Conservation (phyloP, 768 basidiomycete genomes). For the Neoboletus brunneissimus region DNA sequence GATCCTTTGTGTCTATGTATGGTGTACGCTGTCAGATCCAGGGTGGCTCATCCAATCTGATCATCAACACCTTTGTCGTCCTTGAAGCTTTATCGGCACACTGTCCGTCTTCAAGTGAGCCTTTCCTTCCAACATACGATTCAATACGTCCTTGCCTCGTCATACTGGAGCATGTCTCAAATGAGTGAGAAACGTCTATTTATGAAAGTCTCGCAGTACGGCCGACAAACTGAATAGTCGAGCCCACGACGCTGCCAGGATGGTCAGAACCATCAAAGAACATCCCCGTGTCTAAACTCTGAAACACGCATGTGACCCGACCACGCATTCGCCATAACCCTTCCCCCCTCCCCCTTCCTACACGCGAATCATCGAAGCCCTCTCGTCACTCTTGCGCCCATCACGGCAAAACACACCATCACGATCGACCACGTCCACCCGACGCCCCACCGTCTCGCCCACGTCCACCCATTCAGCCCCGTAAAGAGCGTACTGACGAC, state of each 20-base stretch:
- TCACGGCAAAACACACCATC: slow-evolving; percentile 4
- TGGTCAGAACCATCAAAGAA: not conserved
- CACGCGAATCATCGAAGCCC: not conserved
- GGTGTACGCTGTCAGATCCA: not conserved
- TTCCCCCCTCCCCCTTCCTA: no score
- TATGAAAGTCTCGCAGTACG: not conserved
- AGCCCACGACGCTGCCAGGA: not conserved
- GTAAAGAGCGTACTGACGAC: slow-evolving; percentile 23
- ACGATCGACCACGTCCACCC: slow-evolving; percentile 10
- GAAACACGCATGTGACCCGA: no score
- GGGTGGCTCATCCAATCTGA: not conserved
- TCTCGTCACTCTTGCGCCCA: slow-evolving; percentile 11
- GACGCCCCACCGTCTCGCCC: slow-evolving; percentile 2
- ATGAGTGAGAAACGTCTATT: not conserved
- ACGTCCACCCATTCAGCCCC: slow-evolving; percentile 4
- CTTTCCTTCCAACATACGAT: no score
- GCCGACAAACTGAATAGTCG: not conserved
- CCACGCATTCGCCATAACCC: no score
- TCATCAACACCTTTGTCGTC: not conserved
- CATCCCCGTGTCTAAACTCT: not conserved
- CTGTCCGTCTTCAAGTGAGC: not conserved
- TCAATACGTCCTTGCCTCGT: not conserved
- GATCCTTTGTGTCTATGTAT: not conserved
- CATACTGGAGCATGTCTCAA: not conserved
- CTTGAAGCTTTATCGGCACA: not conserved